Evolutionary conservation across 2,329 filamentous ascomycete species (phyloP), one percentile per base, ranked within the genome.

Genomic region (Botrytis aclada): DNA sequence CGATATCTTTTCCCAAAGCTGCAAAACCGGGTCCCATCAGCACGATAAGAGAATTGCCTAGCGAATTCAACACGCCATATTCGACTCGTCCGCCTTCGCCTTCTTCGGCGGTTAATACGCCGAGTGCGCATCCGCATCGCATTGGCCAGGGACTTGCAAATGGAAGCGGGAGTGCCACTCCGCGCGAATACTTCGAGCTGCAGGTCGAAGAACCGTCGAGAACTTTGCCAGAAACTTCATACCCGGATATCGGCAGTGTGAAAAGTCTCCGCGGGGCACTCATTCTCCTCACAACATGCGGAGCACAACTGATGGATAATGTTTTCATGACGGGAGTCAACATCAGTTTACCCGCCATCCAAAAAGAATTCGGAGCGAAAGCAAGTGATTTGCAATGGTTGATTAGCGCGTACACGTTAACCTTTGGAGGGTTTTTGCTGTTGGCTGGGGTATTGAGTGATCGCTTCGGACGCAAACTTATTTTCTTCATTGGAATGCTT

Each of bases 311-410:
- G 54, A 80, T 84, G 63, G 83, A 84, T 69, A 84, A 84, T 74
- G 81, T 84, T 25, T 84, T 84, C 74, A 84, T 84, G 82, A 83
- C 82, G 2, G 81, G 81, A 41, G 79, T 83, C 29, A 84, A 84
- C 62, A 82, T 84, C 70, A 82, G 82, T 4, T 73, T 84, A 37
- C 81, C 83, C 0, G 82, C 83, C 1, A 83, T 84, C 14, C 82
- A 84, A 64, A 77, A 80, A 32, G 81, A 82, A 47, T 83, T 83
- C 34, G 74, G 77, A 25, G 80, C 82, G 1, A 77, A 79, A 47
- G 77, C 76, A n/a, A 80, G 77, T 6, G 80, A 83, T 45, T 75
- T 83, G 66, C 82, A 83, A 74, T 83, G 82, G 82, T 80, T 83
- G 76, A 83, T 83, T 10, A 83, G 82, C 5, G 82, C 82, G 7